Evolutionary conservation across 1,284 basidiomycete species (phyloP), one percentile per base, ranked within the genome.

Genomic region (Pyrrhoderma lamaoense): DNA sequence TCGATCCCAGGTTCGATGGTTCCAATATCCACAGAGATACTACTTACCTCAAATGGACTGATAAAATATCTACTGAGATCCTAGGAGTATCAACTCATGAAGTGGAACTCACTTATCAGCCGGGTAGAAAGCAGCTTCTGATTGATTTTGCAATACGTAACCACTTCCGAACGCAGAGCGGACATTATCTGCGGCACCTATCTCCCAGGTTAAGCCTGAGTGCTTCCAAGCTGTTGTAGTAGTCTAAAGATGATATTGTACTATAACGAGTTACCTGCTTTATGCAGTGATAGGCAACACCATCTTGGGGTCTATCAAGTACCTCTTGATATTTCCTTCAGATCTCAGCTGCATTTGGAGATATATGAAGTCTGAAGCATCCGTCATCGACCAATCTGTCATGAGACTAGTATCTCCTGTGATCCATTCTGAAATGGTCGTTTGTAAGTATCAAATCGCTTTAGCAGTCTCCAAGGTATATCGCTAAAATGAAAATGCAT

Each of bases 21-120:
- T 42, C 16, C 14, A 8, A 46, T 16, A 3, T 2, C 2, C 2
- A 9, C 9, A 19, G 9, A 4, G 21, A 13, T 23, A 8, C n/a
- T n/a, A n/a, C n/a, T n/a, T n/a, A n/a, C n/a, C n/a, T n/a, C n/a
- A n/a, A n/a, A n/a, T n/a, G n/a, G n/a, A n/a, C n/a, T n/a, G n/a
- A n/a, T n/a, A n/a, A n/a, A n/a, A n/a, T n/a, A n/a, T n/a, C n/a
- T n/a, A n/a, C n/a, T n/a, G n/a, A n/a, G n/a, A n/a, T n/a, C n/a
- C n/a, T n/a, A n/a, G n/a, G n/a, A n/a, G n/a, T n/a, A n/a, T n/a
- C n/a, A n/a, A n/a, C n/a, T n/a, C n/a, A n/a, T n/a, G n/a, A n/a
- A n/a, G n/a, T n/a, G n/a, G n/a, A 59, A 57, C 34, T 48, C 58
- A 57, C 59, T 65, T 49, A 38, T 61, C 51, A 34, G 73, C 65